Conservation (phyloP, 192 early-diverging fungal genomes). For the Umbelopsis ramanniana region DNA sequence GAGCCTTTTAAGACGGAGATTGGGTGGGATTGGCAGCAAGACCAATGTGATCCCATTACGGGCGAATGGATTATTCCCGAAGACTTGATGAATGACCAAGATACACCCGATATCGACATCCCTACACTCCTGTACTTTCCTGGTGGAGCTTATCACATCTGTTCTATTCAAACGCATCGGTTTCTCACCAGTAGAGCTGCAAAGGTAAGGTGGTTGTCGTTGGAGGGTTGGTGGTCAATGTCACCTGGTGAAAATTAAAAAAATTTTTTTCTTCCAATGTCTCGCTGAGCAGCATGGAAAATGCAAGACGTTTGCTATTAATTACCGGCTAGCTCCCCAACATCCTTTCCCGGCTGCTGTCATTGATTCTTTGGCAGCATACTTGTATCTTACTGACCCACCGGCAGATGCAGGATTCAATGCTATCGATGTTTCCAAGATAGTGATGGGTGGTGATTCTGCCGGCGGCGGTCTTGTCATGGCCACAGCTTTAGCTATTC, state of each 20-base stretch:
- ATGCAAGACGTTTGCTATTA: constrained; percentile 42
- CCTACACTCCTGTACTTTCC: constrained; percentile 75
- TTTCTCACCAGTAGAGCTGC: constrained; percentile 49
- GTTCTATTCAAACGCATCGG: constrained; percentile 45
- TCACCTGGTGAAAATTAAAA: background rate
- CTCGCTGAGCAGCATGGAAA: constrained; percentile 21
- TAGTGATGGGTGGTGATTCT: constrained; percentile 71
- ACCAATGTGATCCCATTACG: constrained; percentile 28
- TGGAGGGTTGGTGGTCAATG: background rate
- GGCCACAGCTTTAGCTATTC: constrained; percentile 56
- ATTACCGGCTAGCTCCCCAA: constrained; percentile 85
- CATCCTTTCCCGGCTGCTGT: constrained; percentile 81
- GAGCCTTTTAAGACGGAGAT: constrained; percentile 32
- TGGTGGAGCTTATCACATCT: constrained; percentile 70
- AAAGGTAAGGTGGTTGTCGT: constrained; percentile 30
- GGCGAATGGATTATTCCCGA: constrained; percentile 47
- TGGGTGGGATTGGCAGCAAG: constrained; percentile 53
- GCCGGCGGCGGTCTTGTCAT: constrained; percentile 69
- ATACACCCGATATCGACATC: constrained; percentile 33
- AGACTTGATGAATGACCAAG: constrained; percentile 17
- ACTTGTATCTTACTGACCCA: constrained; percentile 64
- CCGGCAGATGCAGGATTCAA: constrained; percentile 47
- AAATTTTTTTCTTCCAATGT: no score
- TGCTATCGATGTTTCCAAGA: constrained; percentile 54
- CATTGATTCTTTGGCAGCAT: constrained; percentile 80